Evolutionary conservation across 148 eudicot genomes (phyloP).

Genomic region (Tetragonia tetragonoides): DNA sequence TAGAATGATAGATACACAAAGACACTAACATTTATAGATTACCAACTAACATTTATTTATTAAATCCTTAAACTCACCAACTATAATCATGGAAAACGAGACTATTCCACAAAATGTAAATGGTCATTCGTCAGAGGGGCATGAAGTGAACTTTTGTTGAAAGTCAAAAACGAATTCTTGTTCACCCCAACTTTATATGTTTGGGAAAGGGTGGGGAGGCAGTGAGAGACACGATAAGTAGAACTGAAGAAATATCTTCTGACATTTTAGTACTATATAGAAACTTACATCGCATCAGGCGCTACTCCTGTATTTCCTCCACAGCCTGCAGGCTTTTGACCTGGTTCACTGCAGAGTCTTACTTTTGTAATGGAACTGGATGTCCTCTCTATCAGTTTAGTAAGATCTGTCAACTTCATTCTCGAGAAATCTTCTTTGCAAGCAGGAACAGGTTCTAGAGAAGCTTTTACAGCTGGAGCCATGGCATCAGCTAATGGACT

Average conservation of each 20-base stretch:
- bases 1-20: not conserved
- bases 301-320: conserved; percentile 77
- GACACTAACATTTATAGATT: no score
- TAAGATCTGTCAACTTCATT: conserved; percentile 81
- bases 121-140: not conserved
- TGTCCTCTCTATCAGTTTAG: conserved; percentile 79
- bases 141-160: not conserved
- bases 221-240: no score
- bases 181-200: no score
- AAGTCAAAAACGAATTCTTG: no score
- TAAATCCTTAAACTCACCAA: not conserved
- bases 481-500: conserved; percentile 46
- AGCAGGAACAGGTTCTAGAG: conserved; percentile 76
- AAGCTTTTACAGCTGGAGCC: conserved; percentile 36
- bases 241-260: not conserved
- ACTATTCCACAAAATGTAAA: not conserved
- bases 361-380: conserved; percentile 81
- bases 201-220: no score
- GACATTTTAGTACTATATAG: no score
- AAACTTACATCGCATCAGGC: conserved; percentile 94
- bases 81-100: not conserved
- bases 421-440: conserved; percentile 87
- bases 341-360: conserved; percentile 71
- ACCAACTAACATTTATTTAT: not conserved
- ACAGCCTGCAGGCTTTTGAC: conserved; percentile 47